Evolutionary conservation across 2,329 filamentous ascomycete genomes (phyloP), one percentile per base, ranked within the genome.

Genomic region (Pleomassaria siparia): DNA sequence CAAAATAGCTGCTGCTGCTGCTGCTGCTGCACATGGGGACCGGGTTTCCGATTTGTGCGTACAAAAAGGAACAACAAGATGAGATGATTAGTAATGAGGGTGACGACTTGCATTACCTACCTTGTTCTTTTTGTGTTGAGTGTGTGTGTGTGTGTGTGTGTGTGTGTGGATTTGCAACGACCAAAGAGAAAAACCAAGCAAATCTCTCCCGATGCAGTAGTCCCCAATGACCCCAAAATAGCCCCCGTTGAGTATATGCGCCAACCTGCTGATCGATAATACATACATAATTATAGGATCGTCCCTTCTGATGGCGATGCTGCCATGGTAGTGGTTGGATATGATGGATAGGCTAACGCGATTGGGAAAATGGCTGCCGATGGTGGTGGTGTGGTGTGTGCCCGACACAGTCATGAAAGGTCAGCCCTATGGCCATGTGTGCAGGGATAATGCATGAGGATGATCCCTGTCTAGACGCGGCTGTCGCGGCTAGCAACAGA

Each of bases 341-440:
- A 18, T 35, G 32, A 16, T 8, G 3, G 8, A 35, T 3, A 35
- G n/a, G 4, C 15, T 37, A 22, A 13, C 35, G 18, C 10, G 7
- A 22, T 37, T 22, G 10, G 46, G 58, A 18, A 45, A 54, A 58
- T 50, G 58, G 56, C 49, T 58, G 51, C 54, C n/a, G 43, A 37
- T 16, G 8, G 35, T 11, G 6, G 6, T 44, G 33, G n/a, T n/a
- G n/a, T n/a, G n/a, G n/a, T n/a, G n/a, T n/a, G n/a, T n/a, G n/a
- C n/a, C n/a, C 26, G 53, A 47, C 54, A 54, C 50, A 56, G 50
- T 44, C 39, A 35, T 46, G 39, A 11, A n/a, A 45, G 44, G 59
- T 61, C 62, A 64, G 62, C 60, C 59, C 58, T 63, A 62, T 44
- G n/a, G n/a, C n/a, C n/a, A n/a, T n/a, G n/a, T n/a, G n/a, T 22